A percentile compares a stretch with the other conserved stretches of the same genome.
These are phyloP conservation scores for Pichia sorboxylosa DNA, from an alignment of 1,139 yeast species.

Conservation along the genomic window DNA sequence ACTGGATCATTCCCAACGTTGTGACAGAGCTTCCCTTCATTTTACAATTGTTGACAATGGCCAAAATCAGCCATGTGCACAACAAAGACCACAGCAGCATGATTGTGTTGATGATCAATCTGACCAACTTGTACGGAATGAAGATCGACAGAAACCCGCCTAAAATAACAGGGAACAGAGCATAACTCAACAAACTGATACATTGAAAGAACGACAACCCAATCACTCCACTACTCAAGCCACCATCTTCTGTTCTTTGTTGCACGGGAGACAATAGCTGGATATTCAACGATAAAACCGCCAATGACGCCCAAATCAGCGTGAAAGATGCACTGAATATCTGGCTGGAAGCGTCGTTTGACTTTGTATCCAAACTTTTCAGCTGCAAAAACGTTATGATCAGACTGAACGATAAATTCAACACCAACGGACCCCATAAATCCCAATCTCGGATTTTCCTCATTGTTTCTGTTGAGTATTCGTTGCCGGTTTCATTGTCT, in stretches of 20 bases:
- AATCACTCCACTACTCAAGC: conserved; percentile 21
- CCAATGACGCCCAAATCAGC: conserved; percentile 44
- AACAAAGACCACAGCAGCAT: conserved; percentile 65
- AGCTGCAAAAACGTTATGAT: conserved; percentile 31
- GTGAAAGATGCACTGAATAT: conserved; percentile 58
- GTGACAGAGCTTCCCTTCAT: conserved; percentile 24
- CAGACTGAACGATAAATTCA: conserved; percentile 54
- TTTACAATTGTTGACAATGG: conserved; percentile 24
- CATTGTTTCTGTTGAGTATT: conserved; percentile 23
- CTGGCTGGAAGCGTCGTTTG: conserved; percentile 24
- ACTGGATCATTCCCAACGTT: conserved; percentile 1
- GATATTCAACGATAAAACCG: conserved; percentile 50
- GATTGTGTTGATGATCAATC: conserved; percentile 41
- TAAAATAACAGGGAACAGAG: conserved; percentile 63
- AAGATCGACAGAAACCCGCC: conserved; percentile 54
- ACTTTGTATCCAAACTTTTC: conserved; percentile 14
- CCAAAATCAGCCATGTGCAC: conserved; percentile 30
- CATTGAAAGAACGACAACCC: conserved; percentile 58
- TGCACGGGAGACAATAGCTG: conserved; percentile 43
- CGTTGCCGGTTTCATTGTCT: conserved; percentile 5
- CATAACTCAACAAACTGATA: conserved; percentile 70
- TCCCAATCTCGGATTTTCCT: conserved; percentile 59
- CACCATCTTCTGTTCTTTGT: conserved; percentile 20
- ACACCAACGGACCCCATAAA: conserved; percentile 79
- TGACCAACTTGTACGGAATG: conserved; percentile 40